A percentile compares a stretch with the other conserved stretches of the same genome.
phyloP scores from a whole-genome alignment of 179 eudicot genomes.

The Sideroxylon spinosum region DNA sequence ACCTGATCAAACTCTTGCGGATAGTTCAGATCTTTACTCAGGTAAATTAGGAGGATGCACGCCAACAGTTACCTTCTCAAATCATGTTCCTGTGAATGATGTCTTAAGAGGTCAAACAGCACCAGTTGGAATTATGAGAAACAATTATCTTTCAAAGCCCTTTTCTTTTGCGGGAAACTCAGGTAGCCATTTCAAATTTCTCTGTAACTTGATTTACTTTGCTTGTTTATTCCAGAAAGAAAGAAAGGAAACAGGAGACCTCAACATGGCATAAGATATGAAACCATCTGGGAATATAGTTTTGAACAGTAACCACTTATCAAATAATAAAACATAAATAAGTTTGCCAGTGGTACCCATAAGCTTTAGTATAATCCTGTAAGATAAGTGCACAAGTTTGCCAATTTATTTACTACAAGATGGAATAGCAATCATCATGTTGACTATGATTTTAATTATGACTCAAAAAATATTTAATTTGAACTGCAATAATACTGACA shows the following conservation, averaged over 20 bases:
- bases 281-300: background rate
- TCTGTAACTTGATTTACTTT: background rate
- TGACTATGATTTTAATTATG: background rate
- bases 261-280: background rate
- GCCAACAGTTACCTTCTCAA: slow-evolving; percentile 24
- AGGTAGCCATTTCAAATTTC: slow-evolving; percentile 28
- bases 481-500: background rate
- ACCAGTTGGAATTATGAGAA: slow-evolving; percentile 24
- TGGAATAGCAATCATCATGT: background rate
- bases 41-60: slow-evolving; percentile 29
- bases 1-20: slow-evolving; percentile 31
- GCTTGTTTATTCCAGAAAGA: background rate
- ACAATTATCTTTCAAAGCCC: slow-evolving; percentile 32
- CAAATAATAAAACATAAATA: too few relatives aligned
- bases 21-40: slow-evolving; percentile 27
- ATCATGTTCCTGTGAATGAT: slow-evolving; percentile 31
- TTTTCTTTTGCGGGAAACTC: slow-evolving; percentile 34
- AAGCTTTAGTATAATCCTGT: background rate
- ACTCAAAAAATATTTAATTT: too few relatives aligned
- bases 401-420: background rate
- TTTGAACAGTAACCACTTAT: too few relatives aligned
- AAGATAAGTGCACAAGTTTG: background rate
- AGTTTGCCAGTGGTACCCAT: background rate
- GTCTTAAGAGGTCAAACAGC: slow-evolving; percentile 29
- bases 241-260: too few relatives aligned